phyloP scores from a whole-genome alignment of 2,329 filamentous ascomycete species.

The Penicillium sp. region DNA sequence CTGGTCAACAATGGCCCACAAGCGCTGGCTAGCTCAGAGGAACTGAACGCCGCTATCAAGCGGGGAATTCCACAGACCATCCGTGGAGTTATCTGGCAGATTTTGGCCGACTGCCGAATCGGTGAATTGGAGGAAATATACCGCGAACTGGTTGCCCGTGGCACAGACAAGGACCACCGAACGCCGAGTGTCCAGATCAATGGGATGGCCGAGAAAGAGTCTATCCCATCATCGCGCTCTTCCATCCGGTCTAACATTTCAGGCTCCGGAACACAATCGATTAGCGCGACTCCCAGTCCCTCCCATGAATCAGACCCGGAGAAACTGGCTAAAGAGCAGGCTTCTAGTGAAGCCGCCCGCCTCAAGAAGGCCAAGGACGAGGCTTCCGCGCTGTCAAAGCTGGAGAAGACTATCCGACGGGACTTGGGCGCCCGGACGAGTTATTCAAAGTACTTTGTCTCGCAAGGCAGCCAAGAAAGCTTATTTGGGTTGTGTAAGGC shows the following conservation, averaged over 20 bases:
- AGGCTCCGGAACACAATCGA: constrained; percentile 59
- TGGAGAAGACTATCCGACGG: constrained; percentile 89
- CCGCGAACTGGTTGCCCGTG: constrained; percentile 74
- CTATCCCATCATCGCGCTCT: constrained; percentile 75
- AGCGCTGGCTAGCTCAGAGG: constrained; percentile 85
- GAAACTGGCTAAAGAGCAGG: constrained; percentile 66
- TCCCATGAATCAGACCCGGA: constrained; percentile 67
- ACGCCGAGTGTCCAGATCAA: constrained; percentile 54
- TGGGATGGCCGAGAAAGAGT: constrained; percentile 66
- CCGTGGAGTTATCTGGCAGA: constrained; percentile 98
- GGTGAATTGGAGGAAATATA: constrained; percentile 88
- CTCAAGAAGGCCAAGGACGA: constrained; percentile 82
- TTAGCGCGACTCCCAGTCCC: constrained; percentile 58
- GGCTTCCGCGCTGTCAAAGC: constrained; percentile 69
- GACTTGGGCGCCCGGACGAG: constrained; percentile 92
- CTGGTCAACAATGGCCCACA: constrained; percentile 93
- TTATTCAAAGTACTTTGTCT: constrained; percentile 93
- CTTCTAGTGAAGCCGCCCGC: constrained; percentile 66
- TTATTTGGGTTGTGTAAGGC: constrained; percentile 96
- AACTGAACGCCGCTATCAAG: constrained; percentile 87
- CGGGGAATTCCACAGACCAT: constrained; percentile 93
- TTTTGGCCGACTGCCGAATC: constrained; percentile 92
- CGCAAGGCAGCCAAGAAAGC: constrained; percentile 87
- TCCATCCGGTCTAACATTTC: constrained; percentile 81
- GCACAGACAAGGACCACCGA: constrained; percentile 72